phyloP scores from a whole-genome alignment of 2,329 filamentous ascomycete genomes.

The Leptographium radiaticola region DNA sequence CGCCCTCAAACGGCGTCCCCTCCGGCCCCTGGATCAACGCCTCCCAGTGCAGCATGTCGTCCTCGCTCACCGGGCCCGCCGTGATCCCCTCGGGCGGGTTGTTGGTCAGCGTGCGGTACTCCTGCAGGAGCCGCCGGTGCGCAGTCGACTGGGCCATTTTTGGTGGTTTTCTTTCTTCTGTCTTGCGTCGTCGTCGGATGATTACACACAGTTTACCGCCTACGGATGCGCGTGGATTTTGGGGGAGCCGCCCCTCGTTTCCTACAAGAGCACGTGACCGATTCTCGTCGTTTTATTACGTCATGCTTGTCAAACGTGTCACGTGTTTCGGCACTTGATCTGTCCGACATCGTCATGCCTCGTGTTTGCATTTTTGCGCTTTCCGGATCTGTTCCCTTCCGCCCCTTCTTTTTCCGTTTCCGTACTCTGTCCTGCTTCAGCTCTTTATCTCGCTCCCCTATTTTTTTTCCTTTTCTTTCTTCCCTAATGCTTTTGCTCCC shows the following conservation, averaged over 20 bases:
- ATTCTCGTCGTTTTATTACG: too few species aligned
- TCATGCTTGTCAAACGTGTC: too few species aligned
- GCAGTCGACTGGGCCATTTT: conserved; percentile 49
- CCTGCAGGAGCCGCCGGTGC: conserved; percentile 77
- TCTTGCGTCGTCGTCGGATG: too few species aligned
- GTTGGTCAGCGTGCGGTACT: conserved; percentile 88
- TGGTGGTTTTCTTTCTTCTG: too few species aligned
- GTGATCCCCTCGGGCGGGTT: conserved; percentile 97
- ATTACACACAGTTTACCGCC: too few species aligned
- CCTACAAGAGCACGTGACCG: too few species aligned
- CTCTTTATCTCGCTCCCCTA: background rate
- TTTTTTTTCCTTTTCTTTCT: background rate
- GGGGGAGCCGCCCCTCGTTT: too few species aligned
- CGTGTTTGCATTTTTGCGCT: too few species aligned
- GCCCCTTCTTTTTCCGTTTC: background rate
- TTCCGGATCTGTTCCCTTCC: background rate
- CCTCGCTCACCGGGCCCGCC: conserved; percentile 82
- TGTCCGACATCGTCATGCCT: too few species aligned
- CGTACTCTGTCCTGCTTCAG: background rate
- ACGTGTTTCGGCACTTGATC: too few species aligned
- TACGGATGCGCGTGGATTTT: background rate
- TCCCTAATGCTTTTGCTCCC: background rate
- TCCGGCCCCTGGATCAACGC: conserved; percentile 91
- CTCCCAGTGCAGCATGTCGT: conserved; percentile 94
- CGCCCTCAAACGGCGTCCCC: conserved; percentile 90